Conservation (phyloP, 176 grass and related monocot species). For the Musa troglodytarum region DNA sequence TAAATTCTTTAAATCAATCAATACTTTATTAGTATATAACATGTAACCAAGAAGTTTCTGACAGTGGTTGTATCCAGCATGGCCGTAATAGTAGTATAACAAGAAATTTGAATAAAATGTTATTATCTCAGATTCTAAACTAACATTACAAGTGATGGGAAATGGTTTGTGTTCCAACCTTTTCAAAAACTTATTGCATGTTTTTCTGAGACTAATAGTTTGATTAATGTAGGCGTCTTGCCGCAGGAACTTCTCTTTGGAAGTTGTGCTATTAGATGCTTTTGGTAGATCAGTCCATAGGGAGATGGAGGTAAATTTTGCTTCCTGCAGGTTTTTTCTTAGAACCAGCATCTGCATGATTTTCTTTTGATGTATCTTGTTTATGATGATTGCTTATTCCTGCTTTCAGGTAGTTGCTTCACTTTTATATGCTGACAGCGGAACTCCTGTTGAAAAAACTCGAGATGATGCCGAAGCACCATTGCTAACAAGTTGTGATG, state of each 20-base stretch:
- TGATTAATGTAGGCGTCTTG: constrained; percentile 62
- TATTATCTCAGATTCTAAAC: neutral
- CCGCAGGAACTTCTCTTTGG: constrained; percentile 76
- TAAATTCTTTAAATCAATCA: too few relatives aligned
- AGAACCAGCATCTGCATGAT: too few relatives aligned
- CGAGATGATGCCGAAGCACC: constrained; percentile 83
- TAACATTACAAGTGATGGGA: neutral
- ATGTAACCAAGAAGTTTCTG: neutral
- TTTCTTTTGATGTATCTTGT: neutral
- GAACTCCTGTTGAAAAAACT: constrained; percentile 67
- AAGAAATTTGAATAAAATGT: neutral
- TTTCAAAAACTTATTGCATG: neutral
- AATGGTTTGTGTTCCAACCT: neutral
- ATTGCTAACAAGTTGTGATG: constrained; percentile 67
- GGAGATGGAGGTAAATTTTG: constrained; percentile 55
- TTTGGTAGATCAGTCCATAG: constrained; percentile 59
- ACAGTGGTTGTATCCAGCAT: neutral
- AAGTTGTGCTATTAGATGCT: constrained; percentile 57
- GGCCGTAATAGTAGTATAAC: neutral
- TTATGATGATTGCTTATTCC: constrained; percentile 2
- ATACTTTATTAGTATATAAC: too few relatives aligned
- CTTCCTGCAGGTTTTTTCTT: constrained; percentile 9
- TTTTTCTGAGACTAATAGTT: neutral
- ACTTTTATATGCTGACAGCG: constrained; percentile 83
- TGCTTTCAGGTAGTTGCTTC: constrained; percentile 65